Evolutionary conservation across 2,329 filamentous ascomycete genomes (phyloP).

Genomic region (Beauveria pseudobassiana): DNA sequence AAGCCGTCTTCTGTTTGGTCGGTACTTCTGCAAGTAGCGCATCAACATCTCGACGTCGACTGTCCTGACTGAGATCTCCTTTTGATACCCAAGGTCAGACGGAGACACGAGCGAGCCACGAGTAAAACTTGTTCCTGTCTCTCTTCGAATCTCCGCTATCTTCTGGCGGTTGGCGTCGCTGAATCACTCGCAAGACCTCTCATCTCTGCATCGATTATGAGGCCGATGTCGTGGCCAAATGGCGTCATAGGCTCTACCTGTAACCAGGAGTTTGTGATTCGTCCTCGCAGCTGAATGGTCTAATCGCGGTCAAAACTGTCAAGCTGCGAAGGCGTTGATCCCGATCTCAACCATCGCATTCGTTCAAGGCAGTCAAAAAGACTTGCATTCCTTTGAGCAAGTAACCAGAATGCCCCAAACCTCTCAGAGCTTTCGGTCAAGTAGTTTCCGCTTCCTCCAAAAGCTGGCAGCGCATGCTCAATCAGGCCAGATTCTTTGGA

Average conservation of each 20-base stretch:
- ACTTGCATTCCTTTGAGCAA: neutral
- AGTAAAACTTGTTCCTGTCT: neutral
- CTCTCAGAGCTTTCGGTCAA: neutral
- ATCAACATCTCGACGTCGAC: neutral
- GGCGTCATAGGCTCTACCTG: conserved; percentile 23
- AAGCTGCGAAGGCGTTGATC: neutral
- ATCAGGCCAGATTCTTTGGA: neutral
- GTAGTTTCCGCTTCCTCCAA: neutral
- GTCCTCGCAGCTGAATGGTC: neutral
- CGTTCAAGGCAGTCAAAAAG: neutral
- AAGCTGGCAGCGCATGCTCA: neutral
- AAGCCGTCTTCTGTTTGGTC: neutral
- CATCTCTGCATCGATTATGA: conserved; percentile 21
- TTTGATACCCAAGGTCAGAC: neutral
- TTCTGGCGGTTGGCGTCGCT: neutral
- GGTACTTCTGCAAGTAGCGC: neutral
- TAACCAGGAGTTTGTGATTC: conserved; percentile 25
- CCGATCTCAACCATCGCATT: neutral
- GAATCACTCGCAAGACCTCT: conserved; percentile 12
- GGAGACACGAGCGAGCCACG: neutral
- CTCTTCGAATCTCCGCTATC: neutral
- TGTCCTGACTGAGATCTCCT: neutral
- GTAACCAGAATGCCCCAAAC: neutral
- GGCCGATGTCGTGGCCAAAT: conserved; percentile 23
- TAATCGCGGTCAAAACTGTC: neutral